Conservation (phyloP, 2,329 filamentous ascomycete species). For the Ophiocordyceps camponoti-floridani region DNA sequence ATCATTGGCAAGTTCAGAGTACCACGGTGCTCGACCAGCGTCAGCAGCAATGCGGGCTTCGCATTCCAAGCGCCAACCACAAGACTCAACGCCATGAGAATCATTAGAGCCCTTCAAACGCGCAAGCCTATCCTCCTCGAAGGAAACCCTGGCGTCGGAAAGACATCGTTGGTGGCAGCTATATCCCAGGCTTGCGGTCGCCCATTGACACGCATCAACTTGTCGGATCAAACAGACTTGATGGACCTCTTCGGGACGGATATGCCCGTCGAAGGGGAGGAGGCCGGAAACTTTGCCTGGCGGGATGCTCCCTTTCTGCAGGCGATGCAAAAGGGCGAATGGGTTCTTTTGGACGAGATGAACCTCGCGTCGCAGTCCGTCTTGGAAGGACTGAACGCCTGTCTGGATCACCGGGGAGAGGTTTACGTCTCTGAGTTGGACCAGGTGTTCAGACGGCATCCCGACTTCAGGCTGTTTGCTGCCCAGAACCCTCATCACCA, state of each 20-base stretch:
- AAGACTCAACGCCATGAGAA: slow-evolving; percentile 73
- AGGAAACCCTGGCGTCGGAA: slow-evolving; percentile 94
- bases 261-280: slow-evolving; percentile 83
- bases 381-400: slow-evolving; percentile 88
- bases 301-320: slow-evolving; percentile 86
- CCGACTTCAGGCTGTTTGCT: slow-evolving; percentile 84
- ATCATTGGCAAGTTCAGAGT: slow-evolving; percentile 62
- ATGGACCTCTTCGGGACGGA: slow-evolving; percentile 97
- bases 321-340: slow-evolving; percentile 92
- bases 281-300: slow-evolving; percentile 85
- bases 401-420: slow-evolving; percentile 87
- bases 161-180: slow-evolving; percentile 82
- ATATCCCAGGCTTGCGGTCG: slow-evolving; percentile 65
- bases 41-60: slow-evolving; percentile 14
- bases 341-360: slow-evolving; percentile 97
- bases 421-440: slow-evolving; percentile 92
- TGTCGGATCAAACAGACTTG: slow-evolving; percentile 93
- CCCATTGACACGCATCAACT: slow-evolving; percentile 79
- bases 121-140: slow-evolving; percentile 86
- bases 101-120: slow-evolving; percentile 75
- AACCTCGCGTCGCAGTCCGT: slow-evolving; percentile 95
- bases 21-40: slow-evolving; percentile 24
- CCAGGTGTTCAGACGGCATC: slow-evolving; percentile 79
- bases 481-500: slow-evolving; percentile 97
- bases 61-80: slow-evolving; percentile 84